These are phyloP conservation scores for Apophysomyces variabilis DNA, from an alignment of 371 early-diverging fungal species.

Conservation along the genomic window DNA sequence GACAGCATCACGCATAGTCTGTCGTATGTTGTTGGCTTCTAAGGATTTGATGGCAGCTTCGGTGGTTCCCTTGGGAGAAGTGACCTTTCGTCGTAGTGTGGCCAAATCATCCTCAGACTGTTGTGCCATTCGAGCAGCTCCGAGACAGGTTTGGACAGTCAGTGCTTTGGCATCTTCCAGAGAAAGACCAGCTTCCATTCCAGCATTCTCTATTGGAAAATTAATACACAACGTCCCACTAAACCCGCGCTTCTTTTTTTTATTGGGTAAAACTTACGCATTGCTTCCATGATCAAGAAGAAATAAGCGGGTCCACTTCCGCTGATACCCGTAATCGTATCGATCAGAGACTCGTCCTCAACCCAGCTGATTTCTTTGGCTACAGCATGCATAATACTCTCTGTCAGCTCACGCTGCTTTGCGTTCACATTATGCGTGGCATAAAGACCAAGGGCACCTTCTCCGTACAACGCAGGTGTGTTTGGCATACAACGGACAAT, in stretches of 20 bases:
- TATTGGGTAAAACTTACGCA: slow-evolving; percentile 50
- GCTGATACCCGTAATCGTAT: slow-evolving; percentile 88
- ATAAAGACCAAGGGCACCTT: slow-evolving; percentile 89
- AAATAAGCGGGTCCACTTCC: slow-evolving; percentile 95
- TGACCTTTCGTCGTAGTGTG: slow-evolving; percentile 84
- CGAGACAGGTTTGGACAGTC: slow-evolving; percentile 88
- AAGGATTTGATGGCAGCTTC: slow-evolving; percentile 85
- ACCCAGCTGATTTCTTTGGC: slow-evolving; percentile 85
- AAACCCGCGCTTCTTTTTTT: too few species aligned
- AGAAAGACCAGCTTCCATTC: slow-evolving; percentile 77
- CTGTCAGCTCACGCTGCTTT: slow-evolving; percentile 67
- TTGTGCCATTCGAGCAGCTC: slow-evolving; percentile 88
- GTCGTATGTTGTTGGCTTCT: slow-evolving; percentile 65
- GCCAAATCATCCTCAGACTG: slow-evolving; percentile 72
- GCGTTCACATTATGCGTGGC: slow-evolving; percentile 65
- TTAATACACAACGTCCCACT: neutral
- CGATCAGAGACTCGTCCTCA: slow-evolving; percentile 74
- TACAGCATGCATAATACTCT: slow-evolving; percentile 70
- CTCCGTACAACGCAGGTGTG: slow-evolving; percentile 86
- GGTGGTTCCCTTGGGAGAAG: slow-evolving; percentile 94
- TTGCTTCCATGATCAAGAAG: slow-evolving; percentile 89
- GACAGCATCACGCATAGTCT: slow-evolving; percentile 65
- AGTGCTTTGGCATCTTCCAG: slow-evolving; percentile 76
- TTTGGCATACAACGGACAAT: slow-evolving; percentile 95
- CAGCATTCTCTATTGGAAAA: slow-evolving; percentile 68